A percentile compares a stretch with the other conserved stretches of the same genome.
These are phyloP conservation scores for Rhinocladiella mackenziei DNA, from an alignment of 2,329 filamentous ascomycete species.

Conservation along the genomic window DNA sequence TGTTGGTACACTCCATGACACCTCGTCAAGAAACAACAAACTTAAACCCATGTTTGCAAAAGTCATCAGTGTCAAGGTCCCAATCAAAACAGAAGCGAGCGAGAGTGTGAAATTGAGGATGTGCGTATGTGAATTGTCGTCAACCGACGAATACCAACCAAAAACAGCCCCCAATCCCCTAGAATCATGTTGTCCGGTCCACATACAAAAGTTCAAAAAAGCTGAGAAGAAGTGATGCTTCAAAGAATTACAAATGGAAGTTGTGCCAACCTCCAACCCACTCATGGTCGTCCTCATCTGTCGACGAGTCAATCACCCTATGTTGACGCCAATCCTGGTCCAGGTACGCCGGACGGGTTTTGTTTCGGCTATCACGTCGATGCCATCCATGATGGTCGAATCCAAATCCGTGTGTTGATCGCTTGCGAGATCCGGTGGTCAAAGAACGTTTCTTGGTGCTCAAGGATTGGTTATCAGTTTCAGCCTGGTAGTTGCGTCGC, in stretches of 20 bases:
- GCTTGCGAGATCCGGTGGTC: constrained; percentile 42
- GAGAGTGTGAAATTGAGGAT: constrained; percentile 27
- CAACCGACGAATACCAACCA: no score
- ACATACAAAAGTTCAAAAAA: constrained; percentile 24
- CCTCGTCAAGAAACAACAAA: constrained; percentile 29
- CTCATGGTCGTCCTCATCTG: constrained; percentile 68
- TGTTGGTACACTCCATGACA: constrained; percentile 31
- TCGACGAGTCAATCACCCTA: constrained; percentile 33
- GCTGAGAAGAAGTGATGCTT: constrained; percentile 23
- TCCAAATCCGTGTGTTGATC: constrained; percentile 39
- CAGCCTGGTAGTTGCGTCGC: constrained; percentile 62
- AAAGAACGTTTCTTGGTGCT: constrained; percentile 43
- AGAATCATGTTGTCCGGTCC: constrained; percentile 18
- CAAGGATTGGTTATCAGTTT: constrained; percentile 52
- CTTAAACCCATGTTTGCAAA: constrained; percentile 22
- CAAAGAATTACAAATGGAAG: constrained; percentile 55
- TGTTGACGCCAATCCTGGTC: constrained; percentile 47
- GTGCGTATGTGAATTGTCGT: constrained; percentile 9
- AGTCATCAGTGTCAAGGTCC: constrained; percentile 32
- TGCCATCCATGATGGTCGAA: constrained; percentile 36
- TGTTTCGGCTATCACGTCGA: constrained; percentile 37
- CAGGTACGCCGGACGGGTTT: constrained; percentile 38
- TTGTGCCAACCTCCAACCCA: constrained; percentile 92
- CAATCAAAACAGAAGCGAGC: constrained; percentile 27
- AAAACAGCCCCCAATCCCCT: constrained; percentile 23